Percentiles rank a stretch among this genome's conserved stretches.
Conservation (phyloP, 2,329 filamentous ascomycete species). For the Aspergillus sp. region DNA sequence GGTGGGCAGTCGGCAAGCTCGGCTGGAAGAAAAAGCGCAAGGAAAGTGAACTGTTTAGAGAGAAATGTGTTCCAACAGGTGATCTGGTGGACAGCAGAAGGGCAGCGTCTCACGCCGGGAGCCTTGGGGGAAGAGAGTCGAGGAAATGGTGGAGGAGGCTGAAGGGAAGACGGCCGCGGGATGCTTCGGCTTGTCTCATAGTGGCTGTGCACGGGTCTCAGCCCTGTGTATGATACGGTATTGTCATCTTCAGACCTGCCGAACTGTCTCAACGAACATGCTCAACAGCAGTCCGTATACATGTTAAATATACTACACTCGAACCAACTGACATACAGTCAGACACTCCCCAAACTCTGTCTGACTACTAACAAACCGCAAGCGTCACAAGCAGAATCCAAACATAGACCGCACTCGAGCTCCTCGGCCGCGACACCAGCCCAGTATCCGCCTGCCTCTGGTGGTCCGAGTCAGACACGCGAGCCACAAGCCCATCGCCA, state of each 20-base stretch:
- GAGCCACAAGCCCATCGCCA: slow-evolving; percentile 8
- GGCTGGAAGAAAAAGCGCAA: slow-evolving; percentile 1
- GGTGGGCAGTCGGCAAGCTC: slow-evolving; percentile 7
- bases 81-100: no score
- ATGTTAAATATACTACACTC: background rate
- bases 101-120: background rate
- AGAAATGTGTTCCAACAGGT: no score
- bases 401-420: background rate
- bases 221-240: background rate
- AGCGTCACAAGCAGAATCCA: background rate
- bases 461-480: background rate
- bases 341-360: background rate
- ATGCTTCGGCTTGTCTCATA: slow-evolving; percentile 6
- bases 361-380: background rate
- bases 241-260: background rate
- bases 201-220: slow-evolving; percentile 9
- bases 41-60: no score
- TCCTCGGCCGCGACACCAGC: background rate
- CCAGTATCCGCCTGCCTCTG: background rate
- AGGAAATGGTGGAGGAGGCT: slow-evolving; percentile 3
- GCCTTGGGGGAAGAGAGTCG: background rate
- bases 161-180: slow-evolving; percentile 8
- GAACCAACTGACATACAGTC: no score
- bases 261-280: background rate
- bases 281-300: no score